These are phyloP conservation scores for Septoria linicola DNA, from an alignment of 2,329 filamentous ascomycete genomes.

Conservation along the genomic window DNA sequence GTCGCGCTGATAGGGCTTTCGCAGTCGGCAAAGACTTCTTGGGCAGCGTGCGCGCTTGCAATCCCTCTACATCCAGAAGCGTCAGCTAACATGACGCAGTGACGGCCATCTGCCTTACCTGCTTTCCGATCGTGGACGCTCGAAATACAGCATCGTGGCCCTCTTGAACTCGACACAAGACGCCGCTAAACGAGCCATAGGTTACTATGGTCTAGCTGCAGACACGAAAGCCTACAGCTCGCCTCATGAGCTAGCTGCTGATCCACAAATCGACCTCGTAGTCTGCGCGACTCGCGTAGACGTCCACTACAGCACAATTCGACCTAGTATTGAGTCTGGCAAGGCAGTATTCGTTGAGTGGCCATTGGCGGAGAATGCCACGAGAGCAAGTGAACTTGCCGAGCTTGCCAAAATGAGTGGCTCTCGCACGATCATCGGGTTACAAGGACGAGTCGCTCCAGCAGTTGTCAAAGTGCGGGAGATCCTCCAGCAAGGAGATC, in stretches of 20 bases:
- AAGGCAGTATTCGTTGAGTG: slow-evolving; percentile 49
- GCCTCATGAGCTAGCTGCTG: slow-evolving; percentile 46
- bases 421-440: slow-evolving; percentile 48
- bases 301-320: slow-evolving; percentile 45
- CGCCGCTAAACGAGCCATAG: slow-evolving; percentile 46
- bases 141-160: slow-evolving; percentile 50
- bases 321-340: slow-evolving; percentile 41
- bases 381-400: slow-evolving; percentile 46
- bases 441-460: slow-evolving; percentile 49
- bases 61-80: not conserved
- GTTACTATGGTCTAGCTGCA: slow-evolving; percentile 40
- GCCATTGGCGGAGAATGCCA: slow-evolving; percentile 48
- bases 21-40: slow-evolving; percentile 51
- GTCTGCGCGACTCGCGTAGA: slow-evolving; percentile 48
- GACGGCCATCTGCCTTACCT: slow-evolving; percentile 61
- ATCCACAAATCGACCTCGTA: slow-evolving; percentile 51
- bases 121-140: slow-evolving; percentile 43
- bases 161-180: slow-evolving; percentile 50
- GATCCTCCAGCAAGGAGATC: slow-evolving; percentile 44
- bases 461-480: slow-evolving; percentile 44
- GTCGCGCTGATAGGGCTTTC: slow-evolving; percentile 61
- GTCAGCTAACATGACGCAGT: slow-evolving; percentile 23
- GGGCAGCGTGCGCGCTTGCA: slow-evolving; percentile 44
- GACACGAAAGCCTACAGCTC: slow-evolving; percentile 47
- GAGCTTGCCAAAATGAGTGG: slow-evolving; percentile 43